Base-by-base conservation (phyloP, 164 flowering plant species). In the Vitis amurensis region DNA sequence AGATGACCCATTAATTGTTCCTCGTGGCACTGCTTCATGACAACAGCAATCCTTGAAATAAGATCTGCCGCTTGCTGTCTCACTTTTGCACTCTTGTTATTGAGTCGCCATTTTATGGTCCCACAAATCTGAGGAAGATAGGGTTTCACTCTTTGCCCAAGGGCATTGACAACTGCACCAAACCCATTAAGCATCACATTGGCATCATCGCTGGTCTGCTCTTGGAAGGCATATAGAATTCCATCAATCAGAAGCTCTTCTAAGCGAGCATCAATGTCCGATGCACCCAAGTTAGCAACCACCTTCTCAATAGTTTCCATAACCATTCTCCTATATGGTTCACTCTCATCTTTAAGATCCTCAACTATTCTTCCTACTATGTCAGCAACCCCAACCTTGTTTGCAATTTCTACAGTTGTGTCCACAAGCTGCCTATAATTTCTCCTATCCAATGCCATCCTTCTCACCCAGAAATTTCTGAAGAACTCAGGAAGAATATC, bases 281-380 rank as follows among this genome's bases (percentile, higher is more conserved):
- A 90, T 51, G 99, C 92, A 63, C 98, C 99, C 86, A 96, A 75
- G 71, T 96, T 93, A 0, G 91, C 77, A 17, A 93, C 97, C 68
- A 96, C 99, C 80, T 96, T 96, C 78, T 91, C 99, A 64, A 96
- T 93, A 0, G 99, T 96, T 78, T 96, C 98, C 99, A 96, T 93
- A n/a, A 96, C 98, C 98, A 96, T 96, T 50, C 99, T 78, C 67
- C 99, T 78, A 70, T 96, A 96, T 2, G 98, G 99, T 74, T 96
- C 99, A 79, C 99, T 93, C 84, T 93, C 99, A 79, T 96, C 99
- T 76, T 96, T 96, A 27, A 96, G 91, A 80, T 96, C 99, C 80
- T 93, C 99, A 31, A 93, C 99, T 60, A 96, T 80, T 77, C 98
- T 85, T 11, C 97, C 98, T 0, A 92, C 95, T 58, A 96, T 96